phyloP scores from a whole-genome alignment of 2,329 filamentous ascomycete genomes.

The Cladophialophora psammophila region DNA sequence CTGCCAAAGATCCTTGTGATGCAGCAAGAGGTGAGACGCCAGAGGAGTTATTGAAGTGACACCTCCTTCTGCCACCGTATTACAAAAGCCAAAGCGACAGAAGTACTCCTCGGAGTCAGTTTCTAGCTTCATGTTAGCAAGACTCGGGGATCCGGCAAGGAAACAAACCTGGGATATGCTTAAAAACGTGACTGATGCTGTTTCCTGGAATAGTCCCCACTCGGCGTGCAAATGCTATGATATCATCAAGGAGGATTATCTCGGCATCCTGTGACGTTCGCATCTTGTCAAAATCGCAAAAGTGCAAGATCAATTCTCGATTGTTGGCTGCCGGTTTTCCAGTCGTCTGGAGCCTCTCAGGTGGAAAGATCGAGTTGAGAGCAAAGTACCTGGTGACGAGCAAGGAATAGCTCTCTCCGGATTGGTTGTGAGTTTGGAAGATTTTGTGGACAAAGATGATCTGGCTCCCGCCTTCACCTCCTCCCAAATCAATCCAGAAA shows the following conservation, averaged over 20 bases:
- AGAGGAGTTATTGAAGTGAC: slow-evolving; percentile 27
- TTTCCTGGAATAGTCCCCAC: neutral
- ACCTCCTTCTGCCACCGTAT: neutral
- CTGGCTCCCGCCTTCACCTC: slow-evolving; percentile 2
- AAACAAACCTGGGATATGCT: slow-evolving; percentile 10
- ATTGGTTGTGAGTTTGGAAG: neutral
- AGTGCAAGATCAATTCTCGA: slow-evolving; percentile 32
- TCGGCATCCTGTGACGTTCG: slow-evolving; percentile 26
- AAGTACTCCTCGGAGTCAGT: slow-evolving; percentile 12
- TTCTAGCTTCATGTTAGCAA: slow-evolving; percentile 3
- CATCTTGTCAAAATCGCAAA: slow-evolving; percentile 29
- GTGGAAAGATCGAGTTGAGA: slow-evolving; percentile 1
- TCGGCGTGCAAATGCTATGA: slow-evolving; percentile 15
- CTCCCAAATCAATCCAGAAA: slow-evolving; percentile 7
- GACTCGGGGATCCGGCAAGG: neutral
- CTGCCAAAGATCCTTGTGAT: slow-evolving; percentile 19
- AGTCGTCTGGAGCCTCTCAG: too few relatives aligned
- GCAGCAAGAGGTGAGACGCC: slow-evolving; percentile 17
- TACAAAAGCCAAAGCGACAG: slow-evolving; percentile 32
- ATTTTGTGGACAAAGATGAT: slow-evolving; percentile 28
- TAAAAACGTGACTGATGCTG: slow-evolving; percentile 4
- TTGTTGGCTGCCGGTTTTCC: neutral
- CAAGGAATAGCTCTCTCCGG: slow-evolving; percentile 3
- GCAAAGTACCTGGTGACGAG: slow-evolving; percentile 29
- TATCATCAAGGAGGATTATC: slow-evolving; percentile 24